A percentile compares a stretch with the other conserved stretches of the same genome.
These are phyloP conservation scores for Coemansia sp. DNA, from an alignment of 371 early-diverging fungal genomes.

Conservation along the genomic window DNA sequence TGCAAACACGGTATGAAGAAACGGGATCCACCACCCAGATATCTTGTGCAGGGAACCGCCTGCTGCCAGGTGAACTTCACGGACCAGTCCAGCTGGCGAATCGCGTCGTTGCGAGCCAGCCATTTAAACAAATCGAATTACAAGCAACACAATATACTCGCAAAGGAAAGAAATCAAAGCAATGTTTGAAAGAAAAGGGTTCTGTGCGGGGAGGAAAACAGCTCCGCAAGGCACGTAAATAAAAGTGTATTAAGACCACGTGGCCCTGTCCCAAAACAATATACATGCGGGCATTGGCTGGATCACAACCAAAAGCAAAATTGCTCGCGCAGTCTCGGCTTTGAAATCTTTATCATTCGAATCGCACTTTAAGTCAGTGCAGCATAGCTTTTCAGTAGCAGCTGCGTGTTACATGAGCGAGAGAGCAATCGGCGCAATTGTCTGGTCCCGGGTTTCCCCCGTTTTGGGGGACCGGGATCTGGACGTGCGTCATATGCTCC, in stretches of 20 bases:
- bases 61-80: conserved; percentile 38
- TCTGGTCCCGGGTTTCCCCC: conserved; percentile 23
- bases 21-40: conserved; percentile 61
- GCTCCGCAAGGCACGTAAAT: neutral
- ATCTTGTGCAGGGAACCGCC: conserved; percentile 48
- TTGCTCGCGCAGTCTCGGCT: neutral
- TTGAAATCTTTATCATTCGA: conserved; percentile 20
- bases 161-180: neutral
- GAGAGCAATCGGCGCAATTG: conserved; percentile 34
- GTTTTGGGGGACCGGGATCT: conserved; percentile 42
- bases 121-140: conserved; percentile 10
- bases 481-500: conserved; percentile 38
- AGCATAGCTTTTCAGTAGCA: conserved; percentile 25
- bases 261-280: conserved; percentile 12
- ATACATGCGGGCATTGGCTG: neutral
- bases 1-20: conserved; percentile 65
- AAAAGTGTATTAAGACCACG: conserved; percentile 4
- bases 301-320: conserved; percentile 2
- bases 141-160: neutral
- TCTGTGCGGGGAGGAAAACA: neutral
- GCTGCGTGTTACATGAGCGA: conserved; percentile 47
- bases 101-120: conserved; percentile 24
- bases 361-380: conserved; percentile 41
- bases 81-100: conserved; percentile 9
- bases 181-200: neutral